Conservation (phyloP, 352 stramenopile species). For the Phytopythium mirpurense region DNA sequence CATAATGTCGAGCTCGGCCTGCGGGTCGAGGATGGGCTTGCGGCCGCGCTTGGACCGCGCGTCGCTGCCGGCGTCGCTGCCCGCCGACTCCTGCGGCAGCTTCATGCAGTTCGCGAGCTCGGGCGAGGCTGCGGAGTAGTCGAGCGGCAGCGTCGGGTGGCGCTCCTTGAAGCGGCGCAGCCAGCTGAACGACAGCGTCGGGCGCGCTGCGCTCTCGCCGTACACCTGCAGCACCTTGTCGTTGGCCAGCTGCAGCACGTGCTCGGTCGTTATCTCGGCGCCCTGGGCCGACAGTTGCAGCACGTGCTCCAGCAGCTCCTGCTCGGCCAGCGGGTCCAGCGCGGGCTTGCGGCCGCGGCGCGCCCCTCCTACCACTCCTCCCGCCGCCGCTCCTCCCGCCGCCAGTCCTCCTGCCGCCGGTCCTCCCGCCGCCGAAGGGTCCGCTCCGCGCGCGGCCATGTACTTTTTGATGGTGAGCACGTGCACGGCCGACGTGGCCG, state of each 20-base stretch:
- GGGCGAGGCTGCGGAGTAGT: not conserved
- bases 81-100: not conserved
- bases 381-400: too few relatives aligned
- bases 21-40: constrained; percentile 6
- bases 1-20: constrained; percentile 9
- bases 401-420: too few relatives aligned
- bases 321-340: constrained; percentile 5
- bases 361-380: not conserved
- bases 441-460: not conserved
- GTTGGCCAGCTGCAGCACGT: constrained; percentile 7
- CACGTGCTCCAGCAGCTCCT: constrained; percentile 7
- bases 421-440: not conserved
- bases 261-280: not conserved
- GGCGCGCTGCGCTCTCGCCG: not conserved
- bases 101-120: too few relatives aligned
- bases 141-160: constrained; percentile 3
- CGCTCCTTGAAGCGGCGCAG: constrained; percentile 9
- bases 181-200: constrained; percentile 5
- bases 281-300: constrained; percentile 5
- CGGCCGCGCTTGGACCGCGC: constrained; percentile 7
- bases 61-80: not conserved
- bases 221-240: constrained; percentile 5
- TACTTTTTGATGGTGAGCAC: constrained; percentile 9
- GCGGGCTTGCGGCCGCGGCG: constrained; percentile 7
- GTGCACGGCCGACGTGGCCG: constrained; percentile 4